A percentile compares a stretch with the other conserved stretches of the same genome.
phyloP scores from a whole-genome alignment of 495 filamentous ascomycete genomes.

The Gamarada debralockiae region DNA sequence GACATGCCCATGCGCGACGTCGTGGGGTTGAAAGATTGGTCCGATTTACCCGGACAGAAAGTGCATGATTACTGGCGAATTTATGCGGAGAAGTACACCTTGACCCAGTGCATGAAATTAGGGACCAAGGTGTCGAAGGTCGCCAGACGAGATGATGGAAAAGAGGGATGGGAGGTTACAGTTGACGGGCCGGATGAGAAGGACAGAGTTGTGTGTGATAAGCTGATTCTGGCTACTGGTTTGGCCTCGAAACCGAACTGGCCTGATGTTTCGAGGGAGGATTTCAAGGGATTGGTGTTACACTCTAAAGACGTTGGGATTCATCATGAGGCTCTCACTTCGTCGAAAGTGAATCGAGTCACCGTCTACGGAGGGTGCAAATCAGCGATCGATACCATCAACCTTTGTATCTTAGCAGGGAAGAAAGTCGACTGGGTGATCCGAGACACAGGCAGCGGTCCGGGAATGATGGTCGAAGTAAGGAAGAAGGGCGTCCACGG shows the following conservation, averaged over 20 bases:
- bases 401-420: conserved; percentile 33
- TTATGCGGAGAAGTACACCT: conserved; percentile 30
- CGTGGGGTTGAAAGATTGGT: conserved; percentile 19
- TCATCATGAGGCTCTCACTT: conserved; percentile 20
- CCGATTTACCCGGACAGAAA: conserved; percentile 31
- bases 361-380: conserved; percentile 42
- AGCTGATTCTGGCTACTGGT: conserved; percentile 42
- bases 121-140: conserved; percentile 23
- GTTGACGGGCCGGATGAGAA: conserved; percentile 6
- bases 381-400: conserved; percentile 40
- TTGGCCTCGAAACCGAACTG: conserved; percentile 37
- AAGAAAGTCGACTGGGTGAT: conserved; percentile 43
- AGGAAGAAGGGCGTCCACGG: neutral
- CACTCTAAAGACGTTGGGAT: conserved; percentile 32
- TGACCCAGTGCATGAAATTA: conserved; percentile 31
- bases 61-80: conserved; percentile 28
- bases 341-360: conserved; percentile 21
- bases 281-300: conserved; percentile 27
- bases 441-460: conserved; percentile 33
- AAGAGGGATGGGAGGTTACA: too few relatives aligned
- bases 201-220: conserved; percentile 23
- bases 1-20: conserved; percentile 27
- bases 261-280: conserved; percentile 28
- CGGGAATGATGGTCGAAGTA: conserved; percentile 4
- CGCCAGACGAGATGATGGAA: conserved; percentile 1